phyloP scores from a whole-genome alignment of 768 basidiomycete species.

The Sutorius australiensis region DNA sequence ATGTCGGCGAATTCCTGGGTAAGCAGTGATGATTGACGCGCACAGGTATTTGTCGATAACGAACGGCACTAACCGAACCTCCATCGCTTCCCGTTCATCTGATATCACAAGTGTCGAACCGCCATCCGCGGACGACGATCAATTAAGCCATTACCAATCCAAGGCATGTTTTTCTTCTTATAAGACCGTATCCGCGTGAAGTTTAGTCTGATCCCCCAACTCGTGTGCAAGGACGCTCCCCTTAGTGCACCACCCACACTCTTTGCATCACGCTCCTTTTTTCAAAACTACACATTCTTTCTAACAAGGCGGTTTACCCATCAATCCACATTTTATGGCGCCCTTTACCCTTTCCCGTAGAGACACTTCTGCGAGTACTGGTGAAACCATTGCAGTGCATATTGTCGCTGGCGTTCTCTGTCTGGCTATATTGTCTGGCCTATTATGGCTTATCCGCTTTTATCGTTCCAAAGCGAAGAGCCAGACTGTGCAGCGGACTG shows the following conservation, averaged over 20 bases:
- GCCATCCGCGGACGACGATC: too few relatives aligned
- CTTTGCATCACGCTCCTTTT: conserved; percentile 9
- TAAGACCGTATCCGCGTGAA: too few relatives aligned
- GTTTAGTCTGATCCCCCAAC: too few relatives aligned
- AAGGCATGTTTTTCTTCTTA: too few relatives aligned
- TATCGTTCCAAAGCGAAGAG: conserved; percentile 40
- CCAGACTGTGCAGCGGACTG: conserved; percentile 34
- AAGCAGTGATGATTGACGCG: too few relatives aligned
- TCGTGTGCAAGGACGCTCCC: conserved; percentile 1
- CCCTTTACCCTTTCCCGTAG: conserved; percentile 8
- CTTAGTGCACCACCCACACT: conserved; percentile 1
- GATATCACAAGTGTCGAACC: too few relatives aligned
- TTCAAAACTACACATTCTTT: neutral
- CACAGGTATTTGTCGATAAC: too few relatives aligned
- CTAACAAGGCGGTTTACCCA: neutral
- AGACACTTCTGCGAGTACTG: neutral
- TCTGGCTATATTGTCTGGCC: conserved; percentile 29
- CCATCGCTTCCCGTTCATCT: too few relatives aligned
- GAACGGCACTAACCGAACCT: too few relatives aligned
- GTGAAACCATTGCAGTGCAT: conserved; percentile 46
- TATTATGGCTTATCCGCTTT: conserved; percentile 34
- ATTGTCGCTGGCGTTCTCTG: conserved; percentile 15
- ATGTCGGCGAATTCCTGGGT: too few relatives aligned
- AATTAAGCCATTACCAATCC: too few relatives aligned
- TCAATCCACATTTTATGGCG: conserved; percentile 16